Evolutionary conservation across 768 basidiomycete genomes (phyloP), one percentile per base, ranked within the genome.

Genomic region (Neoboletus subvelutipes): DNA sequence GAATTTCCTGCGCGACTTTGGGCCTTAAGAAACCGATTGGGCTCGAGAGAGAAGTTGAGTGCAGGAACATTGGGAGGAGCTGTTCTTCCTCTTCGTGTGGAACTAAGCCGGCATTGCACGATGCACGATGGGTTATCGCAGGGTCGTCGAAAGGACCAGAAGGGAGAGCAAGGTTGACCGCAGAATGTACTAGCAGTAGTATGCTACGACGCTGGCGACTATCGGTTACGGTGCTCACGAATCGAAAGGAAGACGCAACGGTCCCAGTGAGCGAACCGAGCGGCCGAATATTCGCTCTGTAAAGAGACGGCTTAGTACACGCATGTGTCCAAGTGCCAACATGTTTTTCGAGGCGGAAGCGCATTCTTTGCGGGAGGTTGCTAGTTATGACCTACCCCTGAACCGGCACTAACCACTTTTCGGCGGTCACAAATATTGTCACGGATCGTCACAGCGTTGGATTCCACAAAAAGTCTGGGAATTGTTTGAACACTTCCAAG

Each of bases 91-190:
- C 59, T 5, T 60, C 60, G 17, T 33, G 36, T 0, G 37, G 37
- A 20, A 56, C 26, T 12, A 45, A 46, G 34, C 56, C 55, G 0
- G n/a, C 53, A 40, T 61, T 58, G 48, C 67, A 68, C 1, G 65
- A 64, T 6, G 67, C 62, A 20, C 65, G 67, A 20, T 64, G 45
- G 6, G 28, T 46, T 15, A 11, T 20, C 26, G 54, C 5, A 9
- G 52, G 59, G 29, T 64, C 52, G 24, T 68, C 28, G 45, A 69
- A 72, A 15, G 60, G 65, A 24, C 68, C 63, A 5, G 55, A 18
- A 33, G 69, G 70, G 15, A 70, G 67, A 37, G 53, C 26, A 24
- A 72, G 66, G 45, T 70, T 70, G 55, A 69, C 57, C 15, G 68
- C 57, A 18, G 64, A 62, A 24, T 53, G 60, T 24, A 72, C 65